A percentile compares a stretch with the other conserved stretches of the same genome.
These are phyloP conservation scores for Populus nigra DNA, from an alignment of 345 rosid species.

Conservation along the genomic window DNA sequence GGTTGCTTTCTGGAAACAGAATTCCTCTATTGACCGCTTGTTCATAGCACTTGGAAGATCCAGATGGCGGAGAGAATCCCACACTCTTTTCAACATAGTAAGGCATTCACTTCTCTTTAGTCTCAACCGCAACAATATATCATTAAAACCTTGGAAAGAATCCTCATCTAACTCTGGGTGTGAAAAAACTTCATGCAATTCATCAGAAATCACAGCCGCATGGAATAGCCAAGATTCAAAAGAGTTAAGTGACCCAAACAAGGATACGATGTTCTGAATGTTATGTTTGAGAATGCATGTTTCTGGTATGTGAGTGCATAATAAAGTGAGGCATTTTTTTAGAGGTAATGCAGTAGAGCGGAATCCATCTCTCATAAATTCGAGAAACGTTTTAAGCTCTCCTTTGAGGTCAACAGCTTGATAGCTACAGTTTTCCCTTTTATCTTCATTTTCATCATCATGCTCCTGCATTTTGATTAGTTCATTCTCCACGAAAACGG, in stretches of 20 bases:
- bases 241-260: constrained; percentile 25
- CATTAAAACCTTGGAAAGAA: background rate
- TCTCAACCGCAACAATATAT: background rate
- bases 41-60: constrained; percentile 21
- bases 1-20: constrained; percentile 37
- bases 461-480: background rate
- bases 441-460: constrained; percentile 10
- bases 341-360: background rate
- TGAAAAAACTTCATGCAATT: constrained; percentile 26
- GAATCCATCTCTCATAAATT: constrained; percentile 26
- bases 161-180: background rate
- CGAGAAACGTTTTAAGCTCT: constrained; percentile 25
- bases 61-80: constrained; percentile 15
- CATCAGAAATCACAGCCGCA: constrained; percentile 22
- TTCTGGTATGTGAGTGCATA: constrained; percentile 36
- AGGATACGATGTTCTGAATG: constrained; percentile 6
- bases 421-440: background rate
- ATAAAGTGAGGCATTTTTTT: constrained; percentile 15
- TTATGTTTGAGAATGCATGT: constrained; percentile 18
- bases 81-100: constrained; percentile 12
- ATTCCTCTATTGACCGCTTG: constrained; percentile 1
- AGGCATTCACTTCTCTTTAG: constrained; percentile 30
- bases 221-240: constrained; percentile 16
- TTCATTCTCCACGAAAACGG: constrained; percentile 26
- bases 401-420: background rate